Conservation (phyloP, 768 basidiomycete genomes). For the Mycena filopes region DNA sequence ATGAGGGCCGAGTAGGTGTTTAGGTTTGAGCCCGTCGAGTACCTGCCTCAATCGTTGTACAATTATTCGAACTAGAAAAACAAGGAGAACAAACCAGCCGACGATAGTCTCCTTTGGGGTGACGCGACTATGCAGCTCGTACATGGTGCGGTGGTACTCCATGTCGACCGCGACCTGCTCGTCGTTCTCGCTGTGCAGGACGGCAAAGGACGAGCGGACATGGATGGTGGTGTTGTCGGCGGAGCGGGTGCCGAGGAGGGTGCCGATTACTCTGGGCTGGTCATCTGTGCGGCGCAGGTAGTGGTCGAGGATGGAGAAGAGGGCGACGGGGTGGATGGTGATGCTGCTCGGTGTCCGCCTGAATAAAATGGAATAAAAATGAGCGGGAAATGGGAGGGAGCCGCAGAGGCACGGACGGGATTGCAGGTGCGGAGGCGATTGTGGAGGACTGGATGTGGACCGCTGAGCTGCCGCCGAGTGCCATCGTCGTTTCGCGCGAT, state of each 20-base stretch:
- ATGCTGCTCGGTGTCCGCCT: constrained; percentile 80
- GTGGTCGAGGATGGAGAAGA: constrained; percentile 96
- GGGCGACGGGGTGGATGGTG: constrained; percentile 90
- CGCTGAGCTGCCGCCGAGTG: constrained; percentile 62
- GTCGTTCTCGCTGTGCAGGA: constrained; percentile 90
- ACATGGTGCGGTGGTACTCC: constrained; percentile 95
- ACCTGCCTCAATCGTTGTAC: constrained; percentile 70
- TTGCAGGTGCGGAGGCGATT: constrained; percentile 44
- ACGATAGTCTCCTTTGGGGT: constrained; percentile 91
- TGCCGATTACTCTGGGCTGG: constrained; percentile 94
- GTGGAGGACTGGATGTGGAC: constrained; percentile 56
- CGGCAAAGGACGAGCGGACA: constrained; percentile 88
- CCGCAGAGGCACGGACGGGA: constrained; percentile 46
- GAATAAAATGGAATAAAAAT: constrained; percentile 10
- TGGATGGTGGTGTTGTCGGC: constrained; percentile 67
- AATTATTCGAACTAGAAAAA: constrained; percentile 5
- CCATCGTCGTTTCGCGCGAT: constrained; percentile 49
- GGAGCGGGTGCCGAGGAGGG: constrained; percentile 86
- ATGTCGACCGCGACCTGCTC: constrained; percentile 97
- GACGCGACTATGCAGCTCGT: constrained; percentile 87
- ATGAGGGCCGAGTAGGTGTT: constrained; percentile 97
- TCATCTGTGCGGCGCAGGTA: constrained; percentile 87
- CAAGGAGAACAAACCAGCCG: constrained; percentile 77
- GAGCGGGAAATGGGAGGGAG: background rate
- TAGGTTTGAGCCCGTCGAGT: constrained; percentile 89